These are phyloP conservation scores for Pythium folliculosum DNA, from an alignment of 352 stramenopile species.

Conservation along the genomic window DNA sequence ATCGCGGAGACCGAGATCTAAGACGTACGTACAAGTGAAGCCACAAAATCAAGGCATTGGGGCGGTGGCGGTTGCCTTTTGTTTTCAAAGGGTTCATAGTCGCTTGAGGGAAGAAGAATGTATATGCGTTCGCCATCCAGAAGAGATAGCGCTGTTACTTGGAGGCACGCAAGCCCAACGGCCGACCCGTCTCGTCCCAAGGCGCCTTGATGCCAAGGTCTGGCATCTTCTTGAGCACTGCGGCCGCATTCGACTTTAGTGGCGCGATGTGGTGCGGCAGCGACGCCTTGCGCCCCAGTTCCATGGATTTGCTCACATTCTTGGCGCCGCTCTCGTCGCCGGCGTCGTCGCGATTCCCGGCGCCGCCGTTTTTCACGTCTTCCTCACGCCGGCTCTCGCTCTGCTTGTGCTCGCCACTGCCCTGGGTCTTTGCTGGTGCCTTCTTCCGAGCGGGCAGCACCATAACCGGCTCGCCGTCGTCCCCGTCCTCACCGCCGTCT, in stretches of 20 bases:
- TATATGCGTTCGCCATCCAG: neutral
- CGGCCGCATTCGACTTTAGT: constrained; percentile 56
- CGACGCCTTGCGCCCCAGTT: constrained; percentile 59
- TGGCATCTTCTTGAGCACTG: constrained; percentile 63
- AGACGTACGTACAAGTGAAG: neutral
- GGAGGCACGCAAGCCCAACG: constrained; percentile 58
- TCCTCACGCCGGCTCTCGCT: constrained; percentile 60
- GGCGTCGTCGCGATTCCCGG: neutral
- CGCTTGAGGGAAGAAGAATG: neutral
- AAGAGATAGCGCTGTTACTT: constrained; percentile 30
- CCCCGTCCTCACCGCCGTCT: constrained; percentile 40
- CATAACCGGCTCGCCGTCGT: constrained; percentile 35
- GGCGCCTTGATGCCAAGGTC: constrained; percentile 74
- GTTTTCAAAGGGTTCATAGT: no score
- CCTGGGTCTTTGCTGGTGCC: constrained; percentile 12
- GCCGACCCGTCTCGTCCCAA: constrained; percentile 75
- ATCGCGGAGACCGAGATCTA: constrained; percentile 45
- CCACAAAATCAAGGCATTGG: no score
- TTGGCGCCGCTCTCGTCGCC: constrained; percentile 26
- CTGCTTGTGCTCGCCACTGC: constrained; percentile 52
- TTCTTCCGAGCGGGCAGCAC: constrained; percentile 34
- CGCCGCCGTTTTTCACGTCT: constrained; percentile 42
- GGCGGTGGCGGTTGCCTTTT: no score
- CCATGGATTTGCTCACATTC: constrained; percentile 46
- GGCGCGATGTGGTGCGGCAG: constrained; percentile 79